Percentiles rank a stretch among this genome's conserved stretches.
Evolutionary conservation across 163 green algal genomes (phyloP).

Genomic region (Volvox carteri): DNA sequence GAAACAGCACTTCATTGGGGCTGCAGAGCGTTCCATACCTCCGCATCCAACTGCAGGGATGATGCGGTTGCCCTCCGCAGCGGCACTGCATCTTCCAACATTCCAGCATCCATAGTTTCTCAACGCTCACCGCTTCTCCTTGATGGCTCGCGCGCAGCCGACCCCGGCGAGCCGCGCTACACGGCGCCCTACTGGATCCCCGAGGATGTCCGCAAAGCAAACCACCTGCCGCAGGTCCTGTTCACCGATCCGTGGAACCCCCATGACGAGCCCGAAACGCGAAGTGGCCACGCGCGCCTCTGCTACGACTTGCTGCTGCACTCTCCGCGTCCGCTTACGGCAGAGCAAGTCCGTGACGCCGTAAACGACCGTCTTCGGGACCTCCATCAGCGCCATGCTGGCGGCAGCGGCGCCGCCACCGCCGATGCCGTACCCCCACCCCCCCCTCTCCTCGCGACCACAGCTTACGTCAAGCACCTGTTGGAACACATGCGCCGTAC

Average conservation of each 20-base stretch:
- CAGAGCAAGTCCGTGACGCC: conserved; percentile 6
- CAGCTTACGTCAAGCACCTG: conserved; percentile 19
- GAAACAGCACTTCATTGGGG: background rate
- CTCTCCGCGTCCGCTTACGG: conserved; percentile 7
- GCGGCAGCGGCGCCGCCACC: background rate
- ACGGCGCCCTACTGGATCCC: conserved; percentile 53
- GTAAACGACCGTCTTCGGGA: conserved; percentile 1
- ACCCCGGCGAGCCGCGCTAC: conserved; percentile 47
- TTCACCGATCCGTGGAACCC: conserved; percentile 45
- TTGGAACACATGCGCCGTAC: conserved; percentile 49
- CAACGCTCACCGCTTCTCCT: background rate
- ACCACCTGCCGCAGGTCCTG: conserved; percentile 3
- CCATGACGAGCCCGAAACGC: conserved; percentile 26
- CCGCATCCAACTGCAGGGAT: background rate
- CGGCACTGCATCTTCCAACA: background rate
- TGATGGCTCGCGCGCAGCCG: conserved; percentile 15
- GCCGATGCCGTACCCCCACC: background rate
- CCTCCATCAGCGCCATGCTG: background rate
- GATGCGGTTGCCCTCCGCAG: background rate
- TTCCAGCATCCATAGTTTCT: background rate
- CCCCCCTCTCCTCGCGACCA: conserved; percentile 1
- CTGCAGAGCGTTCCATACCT: background rate
- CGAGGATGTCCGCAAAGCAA: background rate
- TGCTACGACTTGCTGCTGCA: background rate
- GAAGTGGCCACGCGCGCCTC: background rate